Evolutionary conservation across 2,329 filamentous ascomycete genomes (phyloP).

Genomic region (Neofusicoccum laricinum): DNA sequence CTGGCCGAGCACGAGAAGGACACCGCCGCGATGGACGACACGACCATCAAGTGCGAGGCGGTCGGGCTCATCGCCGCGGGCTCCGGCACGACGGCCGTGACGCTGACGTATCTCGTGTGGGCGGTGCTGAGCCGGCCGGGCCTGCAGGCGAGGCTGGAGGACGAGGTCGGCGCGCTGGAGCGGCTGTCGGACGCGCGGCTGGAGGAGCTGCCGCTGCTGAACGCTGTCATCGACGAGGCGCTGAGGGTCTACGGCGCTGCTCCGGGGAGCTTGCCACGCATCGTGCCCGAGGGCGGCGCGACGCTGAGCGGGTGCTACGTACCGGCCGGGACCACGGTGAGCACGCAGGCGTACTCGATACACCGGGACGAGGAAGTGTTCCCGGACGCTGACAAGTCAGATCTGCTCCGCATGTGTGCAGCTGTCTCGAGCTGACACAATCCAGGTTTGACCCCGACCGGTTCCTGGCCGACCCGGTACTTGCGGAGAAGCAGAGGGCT

Average conservation of each 20-base stretch:
- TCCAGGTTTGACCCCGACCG: conserved; percentile 21
- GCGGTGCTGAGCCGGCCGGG: conserved; percentile 26
- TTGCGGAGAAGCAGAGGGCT: conserved; percentile 21
- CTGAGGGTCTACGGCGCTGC: conserved; percentile 36
- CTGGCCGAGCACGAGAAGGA: conserved; percentile 3
- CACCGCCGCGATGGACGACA: conserved; percentile 25
- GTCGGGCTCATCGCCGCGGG: conserved; percentile 34
- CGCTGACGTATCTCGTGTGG: conserved; percentile 35
- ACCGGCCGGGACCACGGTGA: conserved; percentile 33
- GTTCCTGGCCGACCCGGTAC: conserved; percentile 19
- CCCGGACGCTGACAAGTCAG: conserved; percentile 34
- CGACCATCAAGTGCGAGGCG: conserved; percentile 32
- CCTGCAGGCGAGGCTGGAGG: conserved; percentile 23
- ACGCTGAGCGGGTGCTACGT: conserved; percentile 32
- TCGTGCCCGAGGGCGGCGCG: conserved; percentile 32
- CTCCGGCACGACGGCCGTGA: conserved; percentile 33
- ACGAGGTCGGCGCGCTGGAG: conserved; percentile 23
- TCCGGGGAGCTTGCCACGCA: conserved; percentile 33
- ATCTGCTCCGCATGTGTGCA: no score
- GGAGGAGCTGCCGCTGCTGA: conserved; percentile 29
- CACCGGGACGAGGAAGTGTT: conserved; percentile 52
- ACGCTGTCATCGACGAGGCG: conserved; percentile 39
- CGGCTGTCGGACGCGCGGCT: conserved; percentile 28
- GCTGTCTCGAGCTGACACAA: no score
- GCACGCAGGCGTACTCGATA: conserved; percentile 38